Evolutionary conservation across 164 flowering plant genomes (phyloP).

Genomic region (Nelumbo lutea): DNA sequence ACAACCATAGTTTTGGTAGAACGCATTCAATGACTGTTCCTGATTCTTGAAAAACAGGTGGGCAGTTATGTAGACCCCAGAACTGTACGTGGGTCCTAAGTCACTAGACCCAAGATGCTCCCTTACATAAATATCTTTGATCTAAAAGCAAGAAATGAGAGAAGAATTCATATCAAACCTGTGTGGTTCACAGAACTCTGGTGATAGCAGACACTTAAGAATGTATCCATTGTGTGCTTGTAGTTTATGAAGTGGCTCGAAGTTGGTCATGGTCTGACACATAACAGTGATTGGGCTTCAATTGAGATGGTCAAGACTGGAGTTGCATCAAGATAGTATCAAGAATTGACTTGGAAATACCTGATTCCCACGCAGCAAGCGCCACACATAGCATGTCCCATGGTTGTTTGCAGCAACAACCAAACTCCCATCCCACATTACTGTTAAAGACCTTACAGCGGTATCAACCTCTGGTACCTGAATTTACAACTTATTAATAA

Average conservation of each 20-base stretch:
- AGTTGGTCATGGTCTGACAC: constrained; percentile 65
- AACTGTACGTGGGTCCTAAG: no score
- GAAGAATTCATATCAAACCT: constrained; percentile 25
- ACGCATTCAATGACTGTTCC: no score
- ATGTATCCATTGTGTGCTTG: constrained; percentile 71
- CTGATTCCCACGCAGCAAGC: constrained; percentile 82
- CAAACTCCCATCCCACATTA: constrained; percentile 99
- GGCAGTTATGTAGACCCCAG: no score
- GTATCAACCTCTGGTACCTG: constrained; percentile 99
- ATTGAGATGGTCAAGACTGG: not conserved
- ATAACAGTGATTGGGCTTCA: not conserved
- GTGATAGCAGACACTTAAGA: constrained; percentile 70
- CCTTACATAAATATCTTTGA: not conserved
- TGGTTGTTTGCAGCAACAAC: constrained; percentile 96
- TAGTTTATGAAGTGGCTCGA: constrained; percentile 79
- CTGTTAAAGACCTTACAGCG: constrained; percentile 88
- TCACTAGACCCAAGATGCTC: no score
- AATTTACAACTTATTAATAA: not conserved
- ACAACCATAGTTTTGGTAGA: no score
- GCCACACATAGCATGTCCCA: constrained; percentile 98
- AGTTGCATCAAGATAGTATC: not conserved
- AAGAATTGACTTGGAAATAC: constrained; percentile 16
- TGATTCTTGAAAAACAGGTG: no score
- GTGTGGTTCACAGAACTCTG: constrained; percentile 64
- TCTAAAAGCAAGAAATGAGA: not conserved